Evolutionary conservation across 2,329 filamentous ascomycete species (phyloP), one percentile per base, ranked within the genome.

Genomic region (Phaeosphaeriaceae sp.): DNA sequence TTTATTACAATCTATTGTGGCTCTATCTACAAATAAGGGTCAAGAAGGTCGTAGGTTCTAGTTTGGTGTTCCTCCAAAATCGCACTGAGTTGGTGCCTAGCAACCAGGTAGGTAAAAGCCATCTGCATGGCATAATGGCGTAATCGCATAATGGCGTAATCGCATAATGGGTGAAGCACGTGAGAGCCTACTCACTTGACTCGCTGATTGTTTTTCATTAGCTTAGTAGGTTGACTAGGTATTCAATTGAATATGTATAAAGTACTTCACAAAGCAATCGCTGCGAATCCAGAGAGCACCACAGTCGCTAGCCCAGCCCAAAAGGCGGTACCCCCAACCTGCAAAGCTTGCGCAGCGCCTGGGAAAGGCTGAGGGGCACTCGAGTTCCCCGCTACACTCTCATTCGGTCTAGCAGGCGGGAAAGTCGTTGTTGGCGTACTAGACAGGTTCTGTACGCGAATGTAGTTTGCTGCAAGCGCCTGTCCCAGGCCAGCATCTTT

Each of bases 401-500:
- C 46, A 15, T 59, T 63, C 15, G 60, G 47, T 36, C 58, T 48
- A 16, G 60, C 42, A 8, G 63, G 58, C 11, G 63, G 55, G 39
- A 59, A 63, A 12, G 54, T 60, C 15, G 49, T 57, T 36, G 58
- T 58, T 12, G 61, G 39, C 9, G 46, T 54, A 7, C 56, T 64
- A 6, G 57, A 66, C 15, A 57, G 21, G 42, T 74, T 71, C 41
- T 71, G 62, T 9, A 74, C 74, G 17, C 52, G 53, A 38, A 78
- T 73, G 56, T 70, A 78, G 49, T 74, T 77, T 6, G 63, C 72
- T 1, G 71, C 73, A 16, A 76, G 35, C 0, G 71, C 65, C 1
- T 23, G 18, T 0, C 52, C 43, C 4, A 78, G 42, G 1, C 58
- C 62, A 2, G 71, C 59, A 2, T 70, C 73, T 1, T 50, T 38